These are phyloP conservation scores for Arabis alpina DNA, from an alignment of 345 rosid species.

Conservation along the genomic window DNA sequence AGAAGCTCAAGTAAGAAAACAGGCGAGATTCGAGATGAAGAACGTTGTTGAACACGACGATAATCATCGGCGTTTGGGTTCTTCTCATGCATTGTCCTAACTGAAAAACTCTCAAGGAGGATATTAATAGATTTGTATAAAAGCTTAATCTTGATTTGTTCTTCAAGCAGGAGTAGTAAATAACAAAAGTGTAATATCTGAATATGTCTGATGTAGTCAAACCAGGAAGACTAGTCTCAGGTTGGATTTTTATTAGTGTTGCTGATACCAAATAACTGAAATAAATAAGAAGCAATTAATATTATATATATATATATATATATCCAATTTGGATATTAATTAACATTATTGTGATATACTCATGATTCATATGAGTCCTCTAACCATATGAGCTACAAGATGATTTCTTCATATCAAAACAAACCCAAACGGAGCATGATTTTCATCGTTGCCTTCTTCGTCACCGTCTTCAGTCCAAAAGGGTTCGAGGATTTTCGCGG, in stretches of 20 bases:
- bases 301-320: no score
- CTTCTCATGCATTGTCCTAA: constrained; percentile 30
- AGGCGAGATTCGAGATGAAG: constrained; percentile 51
- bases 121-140: constrained; percentile 31
- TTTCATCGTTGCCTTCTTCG: no score
- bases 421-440: no score
- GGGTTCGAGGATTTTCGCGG: no score
- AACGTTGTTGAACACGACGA: constrained; percentile 50
- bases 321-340: no score
- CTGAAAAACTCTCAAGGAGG: not conserved
- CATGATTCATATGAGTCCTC: no score
- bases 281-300: constrained; percentile 9
- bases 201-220: constrained; percentile 31
- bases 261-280: constrained; percentile 23
- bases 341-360: no score
- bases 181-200: constrained; percentile 19
- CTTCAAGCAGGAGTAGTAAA: constrained; percentile 29
- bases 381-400: no score
- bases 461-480: no score
- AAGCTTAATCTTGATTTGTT: constrained; percentile 23
- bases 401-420: no score
- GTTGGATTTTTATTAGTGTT: constrained; percentile 35
- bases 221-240: constrained; percentile 25
- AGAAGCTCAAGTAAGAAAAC: constrained; percentile 30
- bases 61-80: constrained; percentile 31